Evolutionary conservation across 441 rosid genomes (phyloP).

Genomic region (Bruguiera hainesii): DNA sequence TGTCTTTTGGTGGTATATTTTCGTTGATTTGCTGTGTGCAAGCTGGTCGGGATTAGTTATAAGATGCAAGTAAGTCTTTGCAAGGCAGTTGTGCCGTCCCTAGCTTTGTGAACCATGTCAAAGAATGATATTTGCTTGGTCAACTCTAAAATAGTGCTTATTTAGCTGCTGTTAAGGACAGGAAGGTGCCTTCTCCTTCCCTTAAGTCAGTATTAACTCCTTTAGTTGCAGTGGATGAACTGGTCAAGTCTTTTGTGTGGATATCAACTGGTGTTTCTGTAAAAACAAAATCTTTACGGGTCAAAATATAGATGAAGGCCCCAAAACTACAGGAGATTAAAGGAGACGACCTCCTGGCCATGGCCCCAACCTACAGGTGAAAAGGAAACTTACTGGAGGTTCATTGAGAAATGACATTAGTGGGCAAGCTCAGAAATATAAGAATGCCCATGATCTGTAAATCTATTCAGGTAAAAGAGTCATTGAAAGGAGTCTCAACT

Average conservation of each 20-base stretch:
- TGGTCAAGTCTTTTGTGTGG: slow-evolving; percentile 3
- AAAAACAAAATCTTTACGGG: background rate
- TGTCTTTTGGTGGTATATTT: background rate
- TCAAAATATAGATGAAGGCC: no score
- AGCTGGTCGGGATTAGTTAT: slow-evolving; percentile 39
- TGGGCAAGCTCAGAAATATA: no score
- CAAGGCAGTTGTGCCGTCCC: slow-evolving; percentile 23
- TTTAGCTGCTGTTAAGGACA: background rate
- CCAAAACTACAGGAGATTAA: no score
- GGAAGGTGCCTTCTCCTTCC: background rate
- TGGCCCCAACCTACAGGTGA: no score
- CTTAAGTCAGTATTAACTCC: background rate
- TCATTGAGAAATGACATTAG: no score
- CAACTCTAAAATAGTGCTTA: slow-evolving; percentile 3
- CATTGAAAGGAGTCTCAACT: no score
- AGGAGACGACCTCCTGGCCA: no score
- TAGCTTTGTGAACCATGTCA: slow-evolving; percentile 28
- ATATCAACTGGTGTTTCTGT: slow-evolving; percentile 11
- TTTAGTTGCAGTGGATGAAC: background rate
- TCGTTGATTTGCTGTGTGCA: slow-evolving; percentile 14
- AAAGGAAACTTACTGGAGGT: no score
- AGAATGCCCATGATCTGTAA: no score
- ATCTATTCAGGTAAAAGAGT: no score
- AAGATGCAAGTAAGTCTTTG: slow-evolving; percentile 23
- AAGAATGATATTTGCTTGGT: slow-evolving; percentile 25